Percentiles rank a stretch among this genome's conserved stretches.
These are phyloP conservation scores for Globisporangium canariense DNA, from an alignment of 352 stramenopile species.

Conservation along the genomic window DNA sequence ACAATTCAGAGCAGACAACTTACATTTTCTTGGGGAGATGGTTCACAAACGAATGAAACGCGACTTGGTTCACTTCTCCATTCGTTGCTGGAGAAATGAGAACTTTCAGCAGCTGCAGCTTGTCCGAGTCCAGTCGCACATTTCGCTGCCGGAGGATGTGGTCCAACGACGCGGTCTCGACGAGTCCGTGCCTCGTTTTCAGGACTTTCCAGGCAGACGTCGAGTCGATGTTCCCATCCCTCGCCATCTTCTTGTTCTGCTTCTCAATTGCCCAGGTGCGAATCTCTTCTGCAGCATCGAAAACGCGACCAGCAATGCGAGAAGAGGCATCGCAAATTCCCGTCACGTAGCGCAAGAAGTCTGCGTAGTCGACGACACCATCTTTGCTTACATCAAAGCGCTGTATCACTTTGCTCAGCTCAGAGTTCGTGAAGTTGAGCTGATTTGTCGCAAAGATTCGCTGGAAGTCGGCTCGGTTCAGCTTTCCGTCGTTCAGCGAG, in stretches of 20 bases:
- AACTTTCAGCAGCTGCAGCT: constrained; percentile 57
- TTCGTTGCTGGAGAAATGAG: constrained; percentile 61
- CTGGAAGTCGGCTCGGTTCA: constrained; percentile 71
- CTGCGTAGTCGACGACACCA: constrained; percentile 69
- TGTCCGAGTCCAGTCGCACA: constrained; percentile 43
- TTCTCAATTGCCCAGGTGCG: constrained; percentile 68
- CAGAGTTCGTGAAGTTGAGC: constrained; percentile 63
- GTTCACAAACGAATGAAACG: constrained; percentile 79
- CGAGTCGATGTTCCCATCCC: constrained; percentile 80
- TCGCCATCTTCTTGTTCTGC: constrained; percentile 72
- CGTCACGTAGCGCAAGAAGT: constrained; percentile 78
- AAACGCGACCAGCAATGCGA: constrained; percentile 50
- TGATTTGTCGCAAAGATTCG: constrained; percentile 65
- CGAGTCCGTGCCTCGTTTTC: constrained; percentile 49
- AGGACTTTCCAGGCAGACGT: constrained; percentile 65
- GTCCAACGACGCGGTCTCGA: constrained; percentile 55
- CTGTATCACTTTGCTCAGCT: constrained; percentile 79
- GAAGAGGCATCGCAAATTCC: constrained; percentile 62
- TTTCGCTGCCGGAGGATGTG: constrained; percentile 56
- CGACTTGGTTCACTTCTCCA: constrained; percentile 53
- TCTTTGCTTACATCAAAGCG: constrained; percentile 78
- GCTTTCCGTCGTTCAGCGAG: constrained; percentile 53
- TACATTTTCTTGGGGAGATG: constrained; percentile 81
- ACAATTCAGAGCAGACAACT: constrained; percentile 5
- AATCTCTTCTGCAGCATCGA: constrained; percentile 61